phyloP scores from a whole-genome alignment of 2,329 filamentous ascomycete species.

The Penicillium sclerotiorum region DNA sequence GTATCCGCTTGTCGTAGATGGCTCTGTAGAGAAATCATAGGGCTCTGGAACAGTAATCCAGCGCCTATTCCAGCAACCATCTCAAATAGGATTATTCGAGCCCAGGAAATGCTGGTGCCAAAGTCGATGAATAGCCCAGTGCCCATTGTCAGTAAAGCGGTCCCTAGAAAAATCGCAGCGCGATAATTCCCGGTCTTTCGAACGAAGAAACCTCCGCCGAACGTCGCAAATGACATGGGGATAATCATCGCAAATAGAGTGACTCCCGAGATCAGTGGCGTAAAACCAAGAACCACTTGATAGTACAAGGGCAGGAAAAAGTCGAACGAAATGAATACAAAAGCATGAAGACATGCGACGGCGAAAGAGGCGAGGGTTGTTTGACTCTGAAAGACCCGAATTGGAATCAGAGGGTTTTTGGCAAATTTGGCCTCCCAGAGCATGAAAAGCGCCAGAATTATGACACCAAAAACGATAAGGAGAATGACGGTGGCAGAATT shows the following conservation, averaged over 20 bases:
- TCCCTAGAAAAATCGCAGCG: not conserved
- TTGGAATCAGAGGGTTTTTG: conserved; percentile 10
- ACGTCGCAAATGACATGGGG: conserved; percentile 5
- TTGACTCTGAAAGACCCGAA: not conserved
- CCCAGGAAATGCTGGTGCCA: not conserved
- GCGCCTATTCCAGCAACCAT: conserved; percentile 13
- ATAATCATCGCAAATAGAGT: conserved; percentile 8
- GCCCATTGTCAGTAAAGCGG: not conserved
- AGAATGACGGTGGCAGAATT: conserved; percentile 1
- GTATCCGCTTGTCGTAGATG: conserved; percentile 4
- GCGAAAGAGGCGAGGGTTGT: conserved; percentile 4
- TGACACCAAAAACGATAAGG: conserved; percentile 4
- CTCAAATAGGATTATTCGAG: conserved; percentile 17
- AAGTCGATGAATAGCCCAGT: conserved; percentile 5
- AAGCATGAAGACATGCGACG: conserved; percentile 9
- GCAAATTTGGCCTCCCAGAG: conserved; percentile 11
- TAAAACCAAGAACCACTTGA: conserved; percentile 9
- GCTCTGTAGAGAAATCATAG: conserved; percentile 18
- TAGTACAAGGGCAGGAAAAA: conserved; percentile 14
- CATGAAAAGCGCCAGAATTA: conserved; percentile 5
- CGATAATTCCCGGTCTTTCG: conserved; percentile 5
- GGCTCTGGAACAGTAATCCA: conserved; percentile 18
- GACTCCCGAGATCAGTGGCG: conserved; percentile 9
- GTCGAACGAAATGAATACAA: conserved; percentile 11
- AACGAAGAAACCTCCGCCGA: conserved; percentile 5